Percentiles rank a stretch among this genome's conserved stretches.
Evolutionary conservation across 2,329 filamentous ascomycete species (phyloP).

Genomic region (Lecanicillium sp.): DNA sequence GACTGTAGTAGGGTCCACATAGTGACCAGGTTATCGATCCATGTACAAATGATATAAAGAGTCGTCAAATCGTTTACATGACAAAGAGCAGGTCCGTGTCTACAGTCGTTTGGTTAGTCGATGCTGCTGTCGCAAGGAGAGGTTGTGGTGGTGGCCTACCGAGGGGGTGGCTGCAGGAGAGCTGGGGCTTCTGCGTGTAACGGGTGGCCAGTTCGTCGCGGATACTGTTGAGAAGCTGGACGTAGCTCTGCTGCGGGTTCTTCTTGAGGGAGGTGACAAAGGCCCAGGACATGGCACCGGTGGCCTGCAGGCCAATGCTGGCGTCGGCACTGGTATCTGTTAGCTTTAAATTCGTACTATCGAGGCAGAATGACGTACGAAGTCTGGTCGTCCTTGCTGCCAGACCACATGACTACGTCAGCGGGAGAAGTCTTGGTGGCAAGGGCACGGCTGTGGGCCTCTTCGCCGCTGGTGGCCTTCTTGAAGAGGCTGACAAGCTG

Average conservation of each 20-base stretch:
- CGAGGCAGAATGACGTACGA: slow-evolving; percentile 52
- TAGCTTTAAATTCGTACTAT: background rate
- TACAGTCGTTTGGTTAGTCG: slow-evolving; percentile 25
- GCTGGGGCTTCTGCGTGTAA: slow-evolving; percentile 91
- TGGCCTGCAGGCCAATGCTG: slow-evolving; percentile 83
- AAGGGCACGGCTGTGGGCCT: slow-evolving; percentile 73
- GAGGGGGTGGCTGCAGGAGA: slow-evolving; percentile 94
- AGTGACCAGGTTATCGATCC: no score
- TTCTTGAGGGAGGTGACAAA: slow-evolving; percentile 91
- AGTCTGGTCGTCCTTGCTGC: slow-evolving; percentile 94
- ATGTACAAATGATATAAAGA: slow-evolving; percentile 9
- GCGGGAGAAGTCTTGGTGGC: slow-evolving; percentile 90
- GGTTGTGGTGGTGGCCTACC: slow-evolving; percentile 52
- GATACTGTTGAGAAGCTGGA: slow-evolving; percentile 93
- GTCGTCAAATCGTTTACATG: slow-evolving; percentile 40
- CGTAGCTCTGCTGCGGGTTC: slow-evolving; percentile 97
- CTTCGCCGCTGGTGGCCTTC: slow-evolving; percentile 75
- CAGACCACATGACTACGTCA: slow-evolving; percentile 96
- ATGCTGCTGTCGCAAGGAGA: slow-evolving; percentile 15
- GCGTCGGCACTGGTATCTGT: slow-evolving; percentile 68
- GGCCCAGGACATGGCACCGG: slow-evolving; percentile 96
- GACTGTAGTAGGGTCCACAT: no score
- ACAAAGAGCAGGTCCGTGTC: slow-evolving; percentile 60
- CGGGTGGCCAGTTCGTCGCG: slow-evolving; percentile 83
- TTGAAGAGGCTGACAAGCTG: slow-evolving; percentile 81